Evolutionary conservation across 345 rosid genomes (phyloP), one percentile per base, ranked within the genome.

Genomic region (Populus deltoides): DNA sequence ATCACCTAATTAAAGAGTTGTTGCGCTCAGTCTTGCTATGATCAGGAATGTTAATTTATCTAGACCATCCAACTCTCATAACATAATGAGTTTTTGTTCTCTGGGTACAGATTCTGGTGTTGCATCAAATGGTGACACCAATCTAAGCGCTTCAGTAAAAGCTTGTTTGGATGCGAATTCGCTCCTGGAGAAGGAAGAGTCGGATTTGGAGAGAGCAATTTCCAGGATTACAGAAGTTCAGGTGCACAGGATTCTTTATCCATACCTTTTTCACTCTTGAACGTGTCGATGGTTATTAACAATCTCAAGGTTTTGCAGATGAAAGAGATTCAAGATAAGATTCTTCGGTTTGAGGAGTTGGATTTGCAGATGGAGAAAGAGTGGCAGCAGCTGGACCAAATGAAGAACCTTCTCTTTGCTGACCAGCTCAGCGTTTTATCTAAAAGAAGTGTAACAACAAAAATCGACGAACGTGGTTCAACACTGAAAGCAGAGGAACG

Each of bases 361-460:
- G 98, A 91, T 86, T 74, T 89, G 81, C 86, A 84, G 82, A 88
- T 92, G 90, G 99, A 96, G 91, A 88, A 89, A 86, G 97, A 92
- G 88, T 72, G 90, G 87, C 87, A 88, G 70, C 97, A 91, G 77
- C 53, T 92, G 82, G 98, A 93, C 81, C 89, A 87, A 27, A 82
- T 92, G 89, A 93, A 91, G 90, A 84, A 87, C 79, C 84, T 86
- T 80, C 91, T 91, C 41, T 93, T 92, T 74, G 85, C 84, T 61
- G 99, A 93, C 85, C 94, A 96, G 82, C 89, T 96, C 68, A 85
- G 80, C 78, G 85, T 91, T 81, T 83, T 87, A 41, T 88, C 89
- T 73, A 88, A 87, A 41, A 87, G 80, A 80, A 82, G 85, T 70
- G 43, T 81, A 33, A 76, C 80, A n/a, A 70, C 75, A 45, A 86